These are phyloP conservation scores for Russula vinacea DNA, from an alignment of 768 basidiomycete genomes.

Conservation along the genomic window DNA sequence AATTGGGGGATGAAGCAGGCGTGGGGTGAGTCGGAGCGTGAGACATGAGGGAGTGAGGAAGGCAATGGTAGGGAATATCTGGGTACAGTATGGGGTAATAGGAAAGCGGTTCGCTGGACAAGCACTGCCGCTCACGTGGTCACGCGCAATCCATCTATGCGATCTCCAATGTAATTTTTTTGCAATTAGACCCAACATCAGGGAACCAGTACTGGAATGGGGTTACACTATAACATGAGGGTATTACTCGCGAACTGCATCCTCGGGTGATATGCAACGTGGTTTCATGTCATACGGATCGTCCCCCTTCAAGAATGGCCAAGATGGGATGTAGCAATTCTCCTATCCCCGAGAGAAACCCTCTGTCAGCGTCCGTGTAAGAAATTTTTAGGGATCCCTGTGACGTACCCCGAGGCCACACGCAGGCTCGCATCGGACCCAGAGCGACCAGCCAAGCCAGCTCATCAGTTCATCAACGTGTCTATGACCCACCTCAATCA, in stretches of 20 bases:
- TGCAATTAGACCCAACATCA: too few relatives aligned
- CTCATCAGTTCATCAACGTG: slow-evolving; percentile 26
- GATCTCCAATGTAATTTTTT: too few relatives aligned
- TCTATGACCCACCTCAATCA: neutral
- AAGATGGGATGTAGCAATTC: slow-evolving; percentile 27
- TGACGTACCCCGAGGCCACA: slow-evolving; percentile 27
- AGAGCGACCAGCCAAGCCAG: slow-evolving; percentile 32
- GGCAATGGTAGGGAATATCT: too few relatives aligned
- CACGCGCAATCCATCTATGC: too few relatives aligned
- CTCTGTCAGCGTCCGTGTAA: neutral
- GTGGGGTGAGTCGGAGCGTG: too few relatives aligned
- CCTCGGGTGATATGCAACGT: slow-evolving; percentile 14
- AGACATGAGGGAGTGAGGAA: too few relatives aligned
- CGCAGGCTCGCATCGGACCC: slow-evolving; percentile 26
- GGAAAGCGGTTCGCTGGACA: too few relatives aligned
- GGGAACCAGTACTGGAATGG: too few relatives aligned
- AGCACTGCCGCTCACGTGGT: too few relatives aligned
- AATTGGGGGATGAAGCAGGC: neutral
- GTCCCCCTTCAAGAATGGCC: slow-evolving; percentile 23
- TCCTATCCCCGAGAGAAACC: slow-evolving; percentile 9
- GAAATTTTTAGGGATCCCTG: too few relatives aligned
- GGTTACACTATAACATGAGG: too few relatives aligned
- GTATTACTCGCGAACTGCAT: neutral
- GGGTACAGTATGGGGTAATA: too few relatives aligned
- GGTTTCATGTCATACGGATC: slow-evolving; percentile 26